phyloP scores from a whole-genome alignment of 192 early-diverging fungal species.

The Podila epicladia region DNA sequence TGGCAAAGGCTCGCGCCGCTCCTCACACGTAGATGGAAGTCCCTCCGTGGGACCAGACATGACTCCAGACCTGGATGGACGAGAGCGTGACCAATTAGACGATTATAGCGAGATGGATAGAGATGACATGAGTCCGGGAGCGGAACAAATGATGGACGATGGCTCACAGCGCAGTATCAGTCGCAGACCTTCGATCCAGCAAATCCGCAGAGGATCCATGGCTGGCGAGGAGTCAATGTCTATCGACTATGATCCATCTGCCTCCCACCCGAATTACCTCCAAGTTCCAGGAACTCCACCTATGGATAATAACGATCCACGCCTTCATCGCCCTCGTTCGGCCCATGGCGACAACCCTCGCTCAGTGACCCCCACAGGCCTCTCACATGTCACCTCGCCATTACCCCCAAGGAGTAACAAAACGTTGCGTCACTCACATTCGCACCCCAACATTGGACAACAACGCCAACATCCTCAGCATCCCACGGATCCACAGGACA shows the following conservation, averaged over 20 bases:
- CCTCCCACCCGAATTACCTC: slow-evolving; percentile 8
- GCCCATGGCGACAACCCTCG: neutral
- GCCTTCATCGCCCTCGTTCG: slow-evolving; percentile 7
- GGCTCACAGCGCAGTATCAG: neutral
- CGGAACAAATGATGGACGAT: slow-evolving; percentile 3
- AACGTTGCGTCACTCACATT: slow-evolving; percentile 32
- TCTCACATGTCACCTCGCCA: neutral
- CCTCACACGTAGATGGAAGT: slow-evolving; percentile 9
- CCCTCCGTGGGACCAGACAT: neutral
- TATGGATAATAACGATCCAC: slow-evolving; percentile 10
- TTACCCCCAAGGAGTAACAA: neutral
- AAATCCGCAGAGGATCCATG: neutral
- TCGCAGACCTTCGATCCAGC: slow-evolving; percentile 12
- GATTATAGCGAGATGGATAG: neutral
- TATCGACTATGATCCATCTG: slow-evolving; percentile 10
- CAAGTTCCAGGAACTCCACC: slow-evolving; percentile 27
- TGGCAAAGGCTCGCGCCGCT: slow-evolving; percentile 12
- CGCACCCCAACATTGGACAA: slow-evolving; percentile 35
- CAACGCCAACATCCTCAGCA: slow-evolving; percentile 18
- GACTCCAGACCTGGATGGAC: neutral
- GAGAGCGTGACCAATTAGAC: neutral
- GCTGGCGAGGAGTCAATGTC: slow-evolving; percentile 8
- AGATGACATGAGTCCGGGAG: slow-evolving; percentile 18
- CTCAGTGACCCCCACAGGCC: slow-evolving; percentile 10
- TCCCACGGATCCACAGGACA: slow-evolving; percentile 9